Evolutionary conservation across 2,329 filamentous ascomycete species (phyloP), one percentile per base, ranked within the genome.

Genomic region (Sporothrix brunneoviolacea): DNA sequence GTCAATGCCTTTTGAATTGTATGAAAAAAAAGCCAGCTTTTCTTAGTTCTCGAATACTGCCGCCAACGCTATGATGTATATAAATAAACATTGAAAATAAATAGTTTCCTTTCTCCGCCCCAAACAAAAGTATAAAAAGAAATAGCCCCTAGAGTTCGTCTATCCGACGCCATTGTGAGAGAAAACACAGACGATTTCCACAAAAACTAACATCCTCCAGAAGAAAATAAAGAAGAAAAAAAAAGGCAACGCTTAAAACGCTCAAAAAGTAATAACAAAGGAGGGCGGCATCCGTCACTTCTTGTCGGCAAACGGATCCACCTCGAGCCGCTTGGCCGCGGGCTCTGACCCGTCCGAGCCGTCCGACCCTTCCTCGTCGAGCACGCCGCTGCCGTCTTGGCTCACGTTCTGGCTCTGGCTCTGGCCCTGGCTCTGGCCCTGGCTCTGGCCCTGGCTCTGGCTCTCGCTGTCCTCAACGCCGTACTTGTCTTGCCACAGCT

Each of bases 401-500:
- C 28, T 43, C 38, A 4, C 13, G 12, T 15, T 5, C 36, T 21
- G 15, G 6, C 19, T 2, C 18, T 13, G 9, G 12, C 22, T 9
- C 4, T 22, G 3, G 28, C 18, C 19, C 8, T 12, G 10, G 37
- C 15, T 12, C 36, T 21, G 15, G 6, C 19, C 3, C 18, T 13
- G 9, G 12, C 22, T 9, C 4, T 22, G 3, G 28, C 18, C 19
- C 8, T 12, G 10, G 37, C 15, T 12, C 8, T 63, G 60, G 33
- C 69, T 64, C 24, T 68, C 65, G n/a, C 3, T 21, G 8, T 24
- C 45, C 32, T 43, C 55, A 19, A 60, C 51, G 10, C 72, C 71
- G 60, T 86, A 82, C 61, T 76, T 82, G 30, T 87, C 82, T 54
- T 81, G 70, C 83, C 86, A 91, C 48, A 82, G 71, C 64, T 89